A percentile compares a stretch with the other conserved stretches of the same genome.
These are phyloP conservation scores for Pugionium dolabratum DNA, from an alignment of 345 rosid genomes.

Conservation along the genomic window DNA sequence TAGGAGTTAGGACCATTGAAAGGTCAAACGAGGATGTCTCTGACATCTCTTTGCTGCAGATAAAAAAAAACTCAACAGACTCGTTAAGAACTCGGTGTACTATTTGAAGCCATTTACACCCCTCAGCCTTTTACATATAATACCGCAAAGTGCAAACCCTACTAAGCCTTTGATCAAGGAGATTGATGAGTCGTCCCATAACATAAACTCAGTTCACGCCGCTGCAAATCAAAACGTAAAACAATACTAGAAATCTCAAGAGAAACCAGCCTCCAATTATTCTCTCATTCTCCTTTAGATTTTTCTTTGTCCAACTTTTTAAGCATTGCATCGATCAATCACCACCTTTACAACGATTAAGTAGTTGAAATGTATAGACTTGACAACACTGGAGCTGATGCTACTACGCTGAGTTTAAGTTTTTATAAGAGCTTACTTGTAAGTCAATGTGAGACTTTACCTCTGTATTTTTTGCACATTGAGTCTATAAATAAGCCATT, in stretches of 20 bases:
- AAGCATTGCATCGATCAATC: background rate
- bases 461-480: background rate
- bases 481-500: background rate
- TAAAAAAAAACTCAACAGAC: slow-evolving; percentile 5
- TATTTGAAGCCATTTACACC: slow-evolving; percentile 12
- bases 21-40: slow-evolving; percentile 15
- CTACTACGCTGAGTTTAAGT: background rate
- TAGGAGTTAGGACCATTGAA: slow-evolving; percentile 24
- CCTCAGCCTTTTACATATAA: background rate
- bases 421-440: slow-evolving; percentile 10
- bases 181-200: background rate
- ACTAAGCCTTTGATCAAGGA: background rate
- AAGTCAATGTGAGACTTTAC: background rate
- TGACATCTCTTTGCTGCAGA: slow-evolving; percentile 30
- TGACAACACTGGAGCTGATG: slow-evolving; percentile 7
- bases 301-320: background rate
- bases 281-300: background rate
- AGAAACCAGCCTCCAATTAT: background rate
- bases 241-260: background rate
- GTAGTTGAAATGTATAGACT: slow-evolving; percentile 17
- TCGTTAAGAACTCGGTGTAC: background rate
- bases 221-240: background rate
- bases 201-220: too few relatives aligned
- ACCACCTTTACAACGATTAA: background rate
- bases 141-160: background rate